Evolutionary conservation across 2,329 filamentous ascomycete species (phyloP).

Genomic region (Diaporthe sp.): DNA sequence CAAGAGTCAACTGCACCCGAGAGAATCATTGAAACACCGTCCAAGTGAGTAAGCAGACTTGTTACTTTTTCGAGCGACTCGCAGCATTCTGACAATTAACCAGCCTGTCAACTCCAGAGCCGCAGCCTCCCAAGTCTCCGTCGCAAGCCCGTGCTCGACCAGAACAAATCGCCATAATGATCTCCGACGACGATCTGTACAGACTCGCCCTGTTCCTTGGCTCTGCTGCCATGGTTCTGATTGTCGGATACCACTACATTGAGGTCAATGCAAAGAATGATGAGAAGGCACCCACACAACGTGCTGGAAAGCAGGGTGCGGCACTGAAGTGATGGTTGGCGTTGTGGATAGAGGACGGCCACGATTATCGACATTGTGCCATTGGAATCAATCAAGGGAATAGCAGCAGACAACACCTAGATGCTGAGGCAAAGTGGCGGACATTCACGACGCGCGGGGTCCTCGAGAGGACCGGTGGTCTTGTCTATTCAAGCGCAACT

Average conservation of each 20-base stretch:
- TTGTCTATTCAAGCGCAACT: background rate
- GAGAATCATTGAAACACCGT: background rate
- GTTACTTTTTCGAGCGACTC: background rate
- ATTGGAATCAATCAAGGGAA: background rate
- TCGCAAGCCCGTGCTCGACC: background rate
- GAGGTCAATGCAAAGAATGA: conserved; percentile 83
- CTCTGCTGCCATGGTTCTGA: conserved; percentile 89
- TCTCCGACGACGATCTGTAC: conserved; percentile 93
- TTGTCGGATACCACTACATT: conserved; percentile 95
- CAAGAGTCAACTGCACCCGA: background rate
- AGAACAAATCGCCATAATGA: conserved; percentile 75
- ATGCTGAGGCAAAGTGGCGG: background rate
- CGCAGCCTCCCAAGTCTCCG: background rate
- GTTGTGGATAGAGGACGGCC: background rate
- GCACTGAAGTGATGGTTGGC: conserved; percentile 33
- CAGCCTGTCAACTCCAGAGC: conserved; percentile 25
- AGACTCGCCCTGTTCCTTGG: conserved; percentile 93
- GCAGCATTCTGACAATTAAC: background rate
- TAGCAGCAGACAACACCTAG: background rate
- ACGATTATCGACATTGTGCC: background rate
- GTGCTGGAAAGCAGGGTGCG: conserved; percentile 37
- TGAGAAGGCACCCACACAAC: conserved; percentile 47
- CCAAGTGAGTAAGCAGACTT: background rate
- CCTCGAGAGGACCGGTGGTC: background rate
- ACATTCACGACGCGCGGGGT: background rate